A percentile compares a stretch with the other conserved stretches of the same genome.
These are phyloP conservation scores for Colletotrichum navitas DNA, from an alignment of 2,329 filamentous ascomycete species.

Conservation along the genomic window DNA sequence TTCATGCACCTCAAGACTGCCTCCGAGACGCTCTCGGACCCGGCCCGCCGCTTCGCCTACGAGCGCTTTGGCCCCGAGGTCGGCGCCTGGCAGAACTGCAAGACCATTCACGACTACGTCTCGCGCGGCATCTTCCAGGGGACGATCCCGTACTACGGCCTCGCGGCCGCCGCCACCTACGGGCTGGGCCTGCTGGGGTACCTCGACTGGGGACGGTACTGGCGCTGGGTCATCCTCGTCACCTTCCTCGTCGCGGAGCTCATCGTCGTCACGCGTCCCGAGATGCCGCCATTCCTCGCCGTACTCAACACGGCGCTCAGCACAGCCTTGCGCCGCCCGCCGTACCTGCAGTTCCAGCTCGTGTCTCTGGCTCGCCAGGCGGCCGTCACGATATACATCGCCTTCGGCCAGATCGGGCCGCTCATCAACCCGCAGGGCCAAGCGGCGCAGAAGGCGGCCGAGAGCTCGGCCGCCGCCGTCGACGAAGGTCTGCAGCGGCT, in stretches of 20 bases:
- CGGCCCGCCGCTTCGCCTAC: conserved; percentile 85
- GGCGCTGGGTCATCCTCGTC: conserved; percentile 71
- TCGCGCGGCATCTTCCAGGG: conserved; percentile 71
- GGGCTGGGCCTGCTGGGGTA: conserved; percentile 74
- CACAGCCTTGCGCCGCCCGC: conserved; percentile 60
- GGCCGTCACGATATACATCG: conserved; percentile 84
- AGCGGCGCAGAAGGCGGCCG: conserved; percentile 46
- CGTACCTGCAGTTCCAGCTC: conserved; percentile 88
- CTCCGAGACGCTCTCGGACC: conserved; percentile 84
- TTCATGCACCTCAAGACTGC: conserved; percentile 89
- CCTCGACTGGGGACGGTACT: conserved; percentile 75
- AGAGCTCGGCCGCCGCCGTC: conserved; percentile 45
- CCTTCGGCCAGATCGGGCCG: conserved; percentile 83
- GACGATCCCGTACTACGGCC: conserved; percentile 71
- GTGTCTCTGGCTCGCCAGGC: conserved; percentile 81
- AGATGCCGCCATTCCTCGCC: conserved; percentile 59
- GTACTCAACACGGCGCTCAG: conserved; percentile 60
- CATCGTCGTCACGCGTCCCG: conserved; percentile 67
- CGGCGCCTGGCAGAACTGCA: conserved; percentile 73
- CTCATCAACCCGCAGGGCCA: conserved; percentile 63
- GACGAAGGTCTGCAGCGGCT: conserved; percentile 72
- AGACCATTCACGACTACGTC: conserved; percentile 80
- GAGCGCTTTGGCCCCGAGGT: conserved; percentile 87
- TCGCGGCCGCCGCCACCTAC: conserved; percentile 70
- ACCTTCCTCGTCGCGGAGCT: conserved; percentile 69